Evolutionary conservation across 2,329 filamentous ascomycete species (phyloP), one percentile per base, ranked within the genome.

Genomic region (Lachnum nothofagi): DNA sequence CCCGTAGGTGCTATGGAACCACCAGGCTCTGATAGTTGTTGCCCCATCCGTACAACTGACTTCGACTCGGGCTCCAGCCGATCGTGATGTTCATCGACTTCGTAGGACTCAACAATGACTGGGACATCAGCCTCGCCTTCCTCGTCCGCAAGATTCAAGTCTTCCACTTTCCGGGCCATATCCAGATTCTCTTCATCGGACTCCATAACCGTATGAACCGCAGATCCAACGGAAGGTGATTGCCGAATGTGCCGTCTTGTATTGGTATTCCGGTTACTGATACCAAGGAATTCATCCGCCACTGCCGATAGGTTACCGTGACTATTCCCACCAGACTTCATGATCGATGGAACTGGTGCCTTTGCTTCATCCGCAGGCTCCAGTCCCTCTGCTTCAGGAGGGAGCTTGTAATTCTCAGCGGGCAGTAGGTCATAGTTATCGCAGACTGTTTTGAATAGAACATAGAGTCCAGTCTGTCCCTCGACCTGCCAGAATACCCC

Each of bases 401-500:
- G 91, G 38, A 98, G 82, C 52, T 94, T 97, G 71, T 97, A 96
- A 65, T 94, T 96, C 70, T 97, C 93, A 43, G 88, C 83, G 1
- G 90, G 90, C 24, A 98, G 82, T 52, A 97, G 76, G 58, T 86
- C 85, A 68, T 95, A 96, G 60, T 85, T 78, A 66, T 98, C 93
- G 68, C 91, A 97, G 19, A 97, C 91, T 0, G 86, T 93, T 76
- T 96, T 97, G 77, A 97, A 98, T 63, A 98, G 85, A 49, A 95
- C 81, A 66, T 98, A 98, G 9, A 98, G 72, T 0, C 93, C 93
- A n/a, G 88, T 89, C 65, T 90, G 82, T 8, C 81, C 80, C 70
- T 98, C 93, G 1, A 97, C 85, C 34, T 87, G 83, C 90, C 91
- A 97, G 68, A 97, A 98, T 45, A 96, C 88, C 47, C 86, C 86